Evolutionary conservation across 345 rosid species (phyloP), one percentile per base, ranked within the genome.

Genomic region (Gossypium longicalyx): DNA sequence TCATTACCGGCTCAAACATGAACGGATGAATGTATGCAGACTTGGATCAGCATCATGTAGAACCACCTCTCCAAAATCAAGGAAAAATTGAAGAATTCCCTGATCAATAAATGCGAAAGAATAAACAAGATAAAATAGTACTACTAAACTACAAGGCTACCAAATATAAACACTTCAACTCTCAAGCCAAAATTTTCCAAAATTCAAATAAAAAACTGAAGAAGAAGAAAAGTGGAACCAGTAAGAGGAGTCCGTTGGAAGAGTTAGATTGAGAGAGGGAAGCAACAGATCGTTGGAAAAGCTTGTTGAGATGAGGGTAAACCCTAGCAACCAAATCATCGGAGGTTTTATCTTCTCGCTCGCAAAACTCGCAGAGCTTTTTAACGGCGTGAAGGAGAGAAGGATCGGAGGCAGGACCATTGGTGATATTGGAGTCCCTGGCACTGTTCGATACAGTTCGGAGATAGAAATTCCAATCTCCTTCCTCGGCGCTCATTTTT

Each of bases 41-140:
- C 90, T 91, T 12, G 95, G 91, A 84, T 94, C 98, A 80, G 98
- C 91, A 86, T 95, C 98, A 77, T 91, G 98, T 23, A 95, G 83
- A 77, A 89, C 97, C 67, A 86, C 67, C 60, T 95, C 99, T 20
- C 99, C 98, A 41, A 87, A 91, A 81, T 91, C 97, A 59, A 95
- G 91, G 80, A 81, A 93, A 85, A 91, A 89, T 72, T 88, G 98
- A 80, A 94, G 90, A 83, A 95, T 90, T 10, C 82, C 93, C 98
- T 94, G 82, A 54, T 65, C 8, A 23, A 51, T 15, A 65, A 75
- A 41, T 64, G 25, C 25, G 20, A 64, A 41, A 38, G 23, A 41
- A 64, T 17, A 54, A 1, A 58, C 65, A 72, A 25, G 9, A 63
- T 27, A 22, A 44, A 41, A 54, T 10, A 58, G 54, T n/a, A 48